Evolutionary conservation across 2,329 filamentous ascomycete species (phyloP), one percentile per base, ranked within the genome.

Genomic region (Lecanoromycetidae sp.): DNA sequence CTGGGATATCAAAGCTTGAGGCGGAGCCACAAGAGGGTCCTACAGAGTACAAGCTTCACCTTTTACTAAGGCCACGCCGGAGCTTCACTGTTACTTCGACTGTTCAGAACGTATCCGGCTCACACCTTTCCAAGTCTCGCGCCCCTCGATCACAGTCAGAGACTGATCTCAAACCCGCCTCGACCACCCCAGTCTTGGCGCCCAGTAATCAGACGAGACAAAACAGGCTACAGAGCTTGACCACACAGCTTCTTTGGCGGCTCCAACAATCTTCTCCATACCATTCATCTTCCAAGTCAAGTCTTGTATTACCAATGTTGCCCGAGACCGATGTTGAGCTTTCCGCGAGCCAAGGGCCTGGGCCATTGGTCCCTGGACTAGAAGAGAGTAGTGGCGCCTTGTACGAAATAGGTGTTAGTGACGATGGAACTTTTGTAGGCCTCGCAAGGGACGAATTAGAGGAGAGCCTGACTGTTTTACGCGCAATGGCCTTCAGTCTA

Each of bases 321-420:
- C 85, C 86, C 0, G 79, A 88, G 46, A 65, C 64, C 44, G 71
- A 72, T 7, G 61, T 69, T 6, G 77, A 79, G 52, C 68, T 87
- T 5, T 79, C 69, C 20, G 64, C 67, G 12, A 71, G 71, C 27
- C 67, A 68, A 20, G 70, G 72, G 54, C 74, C 74, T 6, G 68
- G 69, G 34, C 73, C 70, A 41, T 65, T 80, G 26, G 63, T 79
- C 10, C 75, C 88, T 2, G 87, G 91, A 0, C 69, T 98, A 7
- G 90, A 96, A 61, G 88, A 94, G 61, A 95, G 87, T 13, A 82
- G 86, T 55, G 91, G 91, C 4, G 91, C 91, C 1, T 66, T 96
- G 41, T 98, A 98, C 57, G 90, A 98, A 63, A 94, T 98, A 62
- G 91, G 91, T 0, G 87, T 98, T 8, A 84, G 88, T 23, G 91